Evolutionary conservation across 2,329 filamentous ascomycete genomes (phyloP).

Genomic region (Sphaceloma murrayae): DNA sequence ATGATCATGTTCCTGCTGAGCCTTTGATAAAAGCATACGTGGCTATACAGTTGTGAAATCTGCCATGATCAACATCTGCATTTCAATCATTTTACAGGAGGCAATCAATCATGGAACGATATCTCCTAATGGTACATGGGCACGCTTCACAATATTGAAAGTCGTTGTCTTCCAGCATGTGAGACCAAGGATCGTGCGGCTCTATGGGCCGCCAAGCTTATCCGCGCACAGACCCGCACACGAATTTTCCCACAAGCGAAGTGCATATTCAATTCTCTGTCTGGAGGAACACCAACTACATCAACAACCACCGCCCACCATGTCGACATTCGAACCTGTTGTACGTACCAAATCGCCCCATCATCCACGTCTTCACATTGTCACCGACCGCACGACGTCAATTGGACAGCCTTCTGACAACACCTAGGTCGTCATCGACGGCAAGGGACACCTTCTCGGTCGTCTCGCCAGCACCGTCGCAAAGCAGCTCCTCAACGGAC

Average conservation of each 20-base stretch:
- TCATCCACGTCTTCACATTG: conserved; percentile 1
- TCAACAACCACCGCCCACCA: conserved; percentile 33
- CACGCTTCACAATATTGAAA: no score
- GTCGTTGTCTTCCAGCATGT: no score
- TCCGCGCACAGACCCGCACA: not conserved
- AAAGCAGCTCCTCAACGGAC: conserved; percentile 97
- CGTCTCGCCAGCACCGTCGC: conserved; percentile 95
- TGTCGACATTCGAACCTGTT: conserved; percentile 56
- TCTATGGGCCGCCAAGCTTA: no score
- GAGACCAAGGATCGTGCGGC: no score
- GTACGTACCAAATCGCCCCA: conserved; percentile 37
- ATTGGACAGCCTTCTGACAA: no score
- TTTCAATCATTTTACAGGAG: no score
- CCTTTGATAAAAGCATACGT: no score
- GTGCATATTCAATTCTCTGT: conserved; percentile 1
- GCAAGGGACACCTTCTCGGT: conserved; percentile 99
- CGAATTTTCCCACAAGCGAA: not conserved
- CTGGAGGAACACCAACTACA: not conserved
- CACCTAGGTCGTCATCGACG: conserved; percentile 88
- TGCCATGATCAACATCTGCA: no score
- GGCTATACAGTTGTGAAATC: no score
- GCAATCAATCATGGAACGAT: no score
- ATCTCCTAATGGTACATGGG: not conserved
- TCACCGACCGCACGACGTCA: no score
- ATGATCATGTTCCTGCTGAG: no score